Conservation (phyloP, 140 eudicot species). For the Bidens hawaiensis region DNA sequence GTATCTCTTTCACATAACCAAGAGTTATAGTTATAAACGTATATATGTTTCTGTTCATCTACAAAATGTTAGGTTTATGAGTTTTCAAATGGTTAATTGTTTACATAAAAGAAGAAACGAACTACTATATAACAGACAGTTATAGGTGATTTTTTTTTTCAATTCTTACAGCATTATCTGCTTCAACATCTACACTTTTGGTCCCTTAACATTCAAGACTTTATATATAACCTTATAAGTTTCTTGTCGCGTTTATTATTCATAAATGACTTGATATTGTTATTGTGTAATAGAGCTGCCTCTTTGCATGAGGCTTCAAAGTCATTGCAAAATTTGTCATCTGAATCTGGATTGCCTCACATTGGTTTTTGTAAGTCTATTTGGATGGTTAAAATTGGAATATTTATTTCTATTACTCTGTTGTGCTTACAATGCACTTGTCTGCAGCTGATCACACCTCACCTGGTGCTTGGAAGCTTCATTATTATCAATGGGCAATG, state of each 20-base stretch:
- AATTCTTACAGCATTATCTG: not conserved
- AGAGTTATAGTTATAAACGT: not conserved
- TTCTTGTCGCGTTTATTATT: not conserved
- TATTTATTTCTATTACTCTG: not conserved
- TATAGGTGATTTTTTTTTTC: not conserved
- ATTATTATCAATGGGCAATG: constrained; percentile 98
- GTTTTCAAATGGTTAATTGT: not conserved
- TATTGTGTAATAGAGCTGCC: constrained; percentile 64
- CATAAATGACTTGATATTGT: constrained; percentile 8
- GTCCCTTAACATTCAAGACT: not conserved
- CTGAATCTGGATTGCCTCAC: constrained; percentile 66
- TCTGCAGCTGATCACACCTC: constrained; percentile 59
- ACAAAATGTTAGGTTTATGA: not conserved
- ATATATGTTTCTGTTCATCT: not conserved
- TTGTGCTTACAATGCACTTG: constrained; percentile 9
- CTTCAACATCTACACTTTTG: not conserved
- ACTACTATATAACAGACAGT: not conserved
- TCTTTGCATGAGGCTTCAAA: constrained; percentile 65
- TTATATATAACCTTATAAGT: not conserved
- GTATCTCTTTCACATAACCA: not conserved
- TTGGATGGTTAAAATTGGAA: not conserved
- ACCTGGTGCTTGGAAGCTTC: constrained; percentile 87
- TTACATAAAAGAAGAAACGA: not conserved
- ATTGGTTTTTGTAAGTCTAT: constrained; percentile 59
- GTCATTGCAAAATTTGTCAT: constrained; percentile 67